A percentile compares a stretch with the other conserved stretches of the same genome.
phyloP scores from a whole-genome alignment of 805 yeast species.

The Candida maltosa region DNA sequence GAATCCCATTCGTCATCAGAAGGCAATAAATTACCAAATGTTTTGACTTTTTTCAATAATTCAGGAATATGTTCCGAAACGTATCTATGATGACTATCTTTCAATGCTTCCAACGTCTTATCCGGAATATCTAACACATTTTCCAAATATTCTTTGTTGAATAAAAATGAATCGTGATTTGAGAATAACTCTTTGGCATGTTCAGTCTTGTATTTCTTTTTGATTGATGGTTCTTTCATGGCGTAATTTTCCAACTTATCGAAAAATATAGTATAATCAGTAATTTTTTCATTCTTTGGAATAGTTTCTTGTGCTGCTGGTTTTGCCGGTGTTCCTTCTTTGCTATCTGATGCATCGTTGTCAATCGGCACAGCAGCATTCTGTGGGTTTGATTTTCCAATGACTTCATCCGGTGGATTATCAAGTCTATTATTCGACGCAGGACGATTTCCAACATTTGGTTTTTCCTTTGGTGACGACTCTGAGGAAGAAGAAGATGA shows the following conservation, averaged over 20 bases:
- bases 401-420: too few relatives aligned
- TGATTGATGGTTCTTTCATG: constrained; percentile 40
- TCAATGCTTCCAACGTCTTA: constrained; percentile 27
- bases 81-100: constrained; percentile 33
- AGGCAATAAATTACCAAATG: constrained; percentile 31
- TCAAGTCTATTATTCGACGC: too few relatives aligned
- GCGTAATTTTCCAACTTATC: constrained; percentile 27
- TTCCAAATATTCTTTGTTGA: constrained; percentile 44
- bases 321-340: too few relatives aligned
- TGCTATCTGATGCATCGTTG: too few relatives aligned
- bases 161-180: constrained; percentile 36
- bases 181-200: constrained; percentile 45
- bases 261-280: constrained; percentile 30
- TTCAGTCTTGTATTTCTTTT: constrained; percentile 35
- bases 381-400: too few relatives aligned
- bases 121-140: constrained; percentile 40
- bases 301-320: not conserved
- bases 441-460: too few relatives aligned
- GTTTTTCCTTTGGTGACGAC: too few relatives aligned
- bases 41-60: constrained; percentile 23
- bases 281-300: constrained; percentile 4
- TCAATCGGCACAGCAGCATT: too few relatives aligned
- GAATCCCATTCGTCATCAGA: constrained; percentile 38
- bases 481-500: too few relatives aligned
- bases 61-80: constrained; percentile 26